Base-by-base conservation (phyloP, 768 basidiomycete genomes). In the Favolaschia claudopus region DNA sequence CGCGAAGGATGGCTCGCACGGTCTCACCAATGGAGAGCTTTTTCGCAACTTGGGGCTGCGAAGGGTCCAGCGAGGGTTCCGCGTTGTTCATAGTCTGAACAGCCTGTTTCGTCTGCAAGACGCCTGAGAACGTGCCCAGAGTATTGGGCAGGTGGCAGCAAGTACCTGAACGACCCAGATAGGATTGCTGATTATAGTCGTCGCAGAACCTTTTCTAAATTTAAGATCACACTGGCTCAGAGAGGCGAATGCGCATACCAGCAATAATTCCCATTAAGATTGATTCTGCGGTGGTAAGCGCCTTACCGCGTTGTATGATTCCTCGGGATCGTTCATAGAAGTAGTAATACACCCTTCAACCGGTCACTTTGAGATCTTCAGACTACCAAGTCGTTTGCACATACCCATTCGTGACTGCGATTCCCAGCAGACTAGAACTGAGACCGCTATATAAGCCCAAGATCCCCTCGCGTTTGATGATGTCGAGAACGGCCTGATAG, bases 371-470 rank as follows among this genome's bases (percentile, higher is more conserved):
- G 22, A n/a, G 45, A 29, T 20, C 32, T 19, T 3, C 20, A 28
- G 22, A n/a, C 27, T 27, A 29, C 15, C 24, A 2, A 24, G 19
- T 29, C 43, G 45, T 31, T 20, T n/a, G 52, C 32, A 70, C 83
- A 48, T 66, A 91, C 93, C 91, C 91, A 67, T 99, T 99, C 19
- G 97, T 97, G 31, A 97, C 82, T 5, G 93, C 94, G 62, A 99
- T 93, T 7, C 95, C 96, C 33, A 95, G 76, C 54, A 99, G 77
- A 67, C 91, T 92, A 14, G 94, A 93, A 60, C 81, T 84, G 31
- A 99, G 74, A 0, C 97, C 97, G 63, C 87, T 89, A 72, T 98
- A 99, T 14, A 99, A 76, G 2, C 93, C 95, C 3, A 83, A 64
- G 22, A 93, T 60, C 25, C 97, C 96, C 74, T 99, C 96, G 19